A percentile compares a stretch with the other conserved stretches of the same genome.
These are phyloP conservation scores for Didymella pinodella DNA, from an alignment of 2,329 filamentous ascomycete species.

Conservation along the genomic window DNA sequence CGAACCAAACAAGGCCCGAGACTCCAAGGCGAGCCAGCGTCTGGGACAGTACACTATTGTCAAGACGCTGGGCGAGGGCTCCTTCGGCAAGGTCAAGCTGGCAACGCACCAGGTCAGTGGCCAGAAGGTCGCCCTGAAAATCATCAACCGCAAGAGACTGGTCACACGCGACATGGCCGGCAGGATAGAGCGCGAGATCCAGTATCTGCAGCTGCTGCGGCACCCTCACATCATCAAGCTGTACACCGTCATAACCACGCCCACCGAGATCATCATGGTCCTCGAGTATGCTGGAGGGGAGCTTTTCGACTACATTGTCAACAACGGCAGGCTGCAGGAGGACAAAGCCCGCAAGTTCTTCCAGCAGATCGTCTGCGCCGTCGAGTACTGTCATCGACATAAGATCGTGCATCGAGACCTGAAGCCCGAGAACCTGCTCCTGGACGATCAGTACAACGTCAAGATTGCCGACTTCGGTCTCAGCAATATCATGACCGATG, in stretches of 20 bases:
- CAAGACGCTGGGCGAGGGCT: conserved; percentile 91
- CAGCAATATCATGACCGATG: conserved; percentile 99
- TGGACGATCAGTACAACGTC: conserved; percentile 95
- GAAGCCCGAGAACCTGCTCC: conserved; percentile 94
- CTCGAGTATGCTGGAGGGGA: conserved; percentile 96
- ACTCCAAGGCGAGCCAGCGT: conserved; percentile 76
- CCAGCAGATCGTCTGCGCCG: conserved; percentile 97
- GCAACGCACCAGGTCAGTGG: conserved; percentile 90
- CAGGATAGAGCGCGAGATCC: conserved; percentile 95
- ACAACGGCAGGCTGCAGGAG: conserved; percentile 90
- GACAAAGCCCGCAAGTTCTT: conserved; percentile 96
- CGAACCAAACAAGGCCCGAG: conserved; percentile 55
- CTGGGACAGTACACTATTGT: conserved; percentile 92
- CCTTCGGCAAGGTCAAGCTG: conserved; percentile 98
- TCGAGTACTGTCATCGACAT: conserved; percentile 98
- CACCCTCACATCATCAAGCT: conserved; percentile 99
- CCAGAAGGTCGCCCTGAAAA: conserved; percentile 97
- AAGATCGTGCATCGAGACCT: conserved; percentile 98
- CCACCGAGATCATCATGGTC: conserved; percentile 97
- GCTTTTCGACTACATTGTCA: conserved; percentile 97
- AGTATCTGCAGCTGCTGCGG: conserved; percentile 92
- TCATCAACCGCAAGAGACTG: conserved; percentile 94
- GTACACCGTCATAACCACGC: conserved; percentile 97
- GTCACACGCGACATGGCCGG: conserved; percentile 98
- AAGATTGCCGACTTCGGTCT: conserved; percentile 99